These are phyloP conservation scores for Lycium barbarum DNA, from an alignment of 257 asterid species.

Conservation along the genomic window DNA sequence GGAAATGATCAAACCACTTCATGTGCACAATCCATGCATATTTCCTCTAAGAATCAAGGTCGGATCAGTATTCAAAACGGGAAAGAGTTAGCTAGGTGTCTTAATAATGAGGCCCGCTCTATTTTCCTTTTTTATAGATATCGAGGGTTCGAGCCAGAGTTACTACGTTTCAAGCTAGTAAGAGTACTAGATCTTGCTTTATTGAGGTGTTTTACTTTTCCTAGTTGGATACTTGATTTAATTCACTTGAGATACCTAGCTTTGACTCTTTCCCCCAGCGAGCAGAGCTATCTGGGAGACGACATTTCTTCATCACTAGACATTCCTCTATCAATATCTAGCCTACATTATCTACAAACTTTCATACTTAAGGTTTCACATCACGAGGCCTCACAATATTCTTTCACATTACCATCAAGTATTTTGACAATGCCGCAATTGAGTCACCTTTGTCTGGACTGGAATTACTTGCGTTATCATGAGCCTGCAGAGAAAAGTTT, in stretches of 20 bases:
- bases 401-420: background rate
- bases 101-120: background rate
- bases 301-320: background rate
- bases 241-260: background rate
- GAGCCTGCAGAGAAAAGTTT: background rate
- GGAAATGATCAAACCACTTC: background rate
- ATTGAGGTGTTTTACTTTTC: slow-evolving; percentile 21
- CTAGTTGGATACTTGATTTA: background rate
- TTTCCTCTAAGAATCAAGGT: background rate
- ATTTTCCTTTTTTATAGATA: background rate
- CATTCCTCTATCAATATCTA: slow-evolving; percentile 2
- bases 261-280: background rate
- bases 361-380: background rate
- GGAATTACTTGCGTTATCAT: background rate
- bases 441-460: background rate
- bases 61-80: background rate
- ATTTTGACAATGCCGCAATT: background rate
- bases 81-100: background rate
- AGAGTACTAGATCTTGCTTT: background rate
- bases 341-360: slow-evolving; percentile 6
- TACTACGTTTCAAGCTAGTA: background rate
- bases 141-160: background rate
- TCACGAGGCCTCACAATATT: background rate
- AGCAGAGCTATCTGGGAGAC: background rate
- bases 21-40: background rate